Evolutionary conservation across 2,329 filamentous ascomycete species (phyloP).

Genomic region (Hymenoscyphus linearis): DNA sequence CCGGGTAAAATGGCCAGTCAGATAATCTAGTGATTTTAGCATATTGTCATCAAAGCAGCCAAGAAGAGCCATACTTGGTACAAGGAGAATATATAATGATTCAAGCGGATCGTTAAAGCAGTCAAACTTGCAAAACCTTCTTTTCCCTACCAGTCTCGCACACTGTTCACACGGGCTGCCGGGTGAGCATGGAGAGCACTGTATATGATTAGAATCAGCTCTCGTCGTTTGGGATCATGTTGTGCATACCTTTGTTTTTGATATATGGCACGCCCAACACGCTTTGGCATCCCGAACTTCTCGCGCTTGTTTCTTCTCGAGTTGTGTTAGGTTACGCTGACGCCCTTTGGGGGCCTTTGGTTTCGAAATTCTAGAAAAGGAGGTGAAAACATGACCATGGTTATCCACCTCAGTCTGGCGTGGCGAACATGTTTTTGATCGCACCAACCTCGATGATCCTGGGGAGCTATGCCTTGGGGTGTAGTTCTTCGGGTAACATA

Average conservation of each 20-base stretch:
- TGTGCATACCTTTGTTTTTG: constrained; percentile 28
- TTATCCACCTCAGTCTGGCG: constrained; percentile 11
- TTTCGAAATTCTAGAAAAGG: constrained; percentile 20
- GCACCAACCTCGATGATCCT: constrained; percentile 11
- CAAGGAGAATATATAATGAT: constrained; percentile 25
- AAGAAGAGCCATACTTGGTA: constrained; percentile 22
- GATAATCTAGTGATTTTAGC: constrained; percentile 23
- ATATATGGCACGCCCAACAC: constrained; percentile 33
- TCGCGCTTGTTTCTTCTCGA: constrained; percentile 29
- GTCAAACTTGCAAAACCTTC: constrained; percentile 29
- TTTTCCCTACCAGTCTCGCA: constrained; percentile 27
- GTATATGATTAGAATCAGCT: neutral
- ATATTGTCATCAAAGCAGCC: neutral
- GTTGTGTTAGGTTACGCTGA: constrained; percentile 24
- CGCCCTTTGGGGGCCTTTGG: constrained; percentile 24
- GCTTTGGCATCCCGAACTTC: constrained; percentile 30
- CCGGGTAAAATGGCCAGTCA: constrained; percentile 26
- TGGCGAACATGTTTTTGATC: constrained; percentile 16
- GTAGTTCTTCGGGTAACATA: constrained; percentile 13
- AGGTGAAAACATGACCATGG: constrained; percentile 27
- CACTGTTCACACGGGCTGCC: constrained; percentile 31
- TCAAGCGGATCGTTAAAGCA: constrained; percentile 32
- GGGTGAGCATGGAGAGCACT: constrained; percentile 31
- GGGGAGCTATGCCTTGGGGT: constrained; percentile 20
- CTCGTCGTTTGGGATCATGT: neutral